These are phyloP conservation scores for Omphalotus guepiniiformis DNA, from an alignment of 768 basidiomycete genomes.

Conservation along the genomic window DNA sequence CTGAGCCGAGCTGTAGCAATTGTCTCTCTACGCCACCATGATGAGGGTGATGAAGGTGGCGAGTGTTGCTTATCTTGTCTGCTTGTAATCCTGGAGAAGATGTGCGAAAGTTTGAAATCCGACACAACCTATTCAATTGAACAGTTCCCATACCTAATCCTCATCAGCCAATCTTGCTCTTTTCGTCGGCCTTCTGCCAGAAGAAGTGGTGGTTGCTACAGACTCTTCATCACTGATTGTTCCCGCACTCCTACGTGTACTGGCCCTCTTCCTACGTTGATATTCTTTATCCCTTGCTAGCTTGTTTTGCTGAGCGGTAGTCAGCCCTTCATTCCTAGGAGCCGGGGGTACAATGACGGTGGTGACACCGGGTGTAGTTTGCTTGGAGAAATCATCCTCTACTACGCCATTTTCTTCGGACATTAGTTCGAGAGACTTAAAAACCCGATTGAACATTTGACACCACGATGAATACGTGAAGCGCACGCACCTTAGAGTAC, in stretches of 20 bases:
- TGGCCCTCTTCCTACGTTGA: constrained; percentile 69
- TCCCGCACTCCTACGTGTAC: constrained; percentile 56
- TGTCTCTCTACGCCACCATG: too few species aligned
- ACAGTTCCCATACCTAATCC: constrained; percentile 45
- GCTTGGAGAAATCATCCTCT: constrained; percentile 63
- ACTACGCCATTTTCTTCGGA: constrained; percentile 64
- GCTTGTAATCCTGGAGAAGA: too few species aligned
- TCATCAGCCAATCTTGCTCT: constrained; percentile 64
- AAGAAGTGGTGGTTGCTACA: constrained; percentile 36
- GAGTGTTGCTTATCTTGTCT: too few species aligned
- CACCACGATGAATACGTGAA: too few species aligned
- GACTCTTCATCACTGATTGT: constrained; percentile 74
- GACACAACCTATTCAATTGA: too few species aligned
- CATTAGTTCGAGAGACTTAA: constrained; percentile 69
- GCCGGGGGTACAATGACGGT: constrained; percentile 78
- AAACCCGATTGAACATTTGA: constrained; percentile 10
- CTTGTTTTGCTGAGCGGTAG: constrained; percentile 72
- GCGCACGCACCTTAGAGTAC: constrained; percentile 66
- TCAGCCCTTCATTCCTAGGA: constrained; percentile 59
- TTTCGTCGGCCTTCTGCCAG: constrained; percentile 62
- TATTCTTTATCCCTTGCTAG: constrained; percentile 71
- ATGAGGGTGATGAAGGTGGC: too few species aligned
- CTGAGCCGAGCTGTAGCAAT: too few species aligned
- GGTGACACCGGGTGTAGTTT: constrained; percentile 67
- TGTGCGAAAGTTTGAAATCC: too few species aligned